A percentile compares a stretch with the other conserved stretches of the same genome.
phyloP scores from a whole-genome alignment of 441 rosid species.

The Manihot esculenta region DNA sequence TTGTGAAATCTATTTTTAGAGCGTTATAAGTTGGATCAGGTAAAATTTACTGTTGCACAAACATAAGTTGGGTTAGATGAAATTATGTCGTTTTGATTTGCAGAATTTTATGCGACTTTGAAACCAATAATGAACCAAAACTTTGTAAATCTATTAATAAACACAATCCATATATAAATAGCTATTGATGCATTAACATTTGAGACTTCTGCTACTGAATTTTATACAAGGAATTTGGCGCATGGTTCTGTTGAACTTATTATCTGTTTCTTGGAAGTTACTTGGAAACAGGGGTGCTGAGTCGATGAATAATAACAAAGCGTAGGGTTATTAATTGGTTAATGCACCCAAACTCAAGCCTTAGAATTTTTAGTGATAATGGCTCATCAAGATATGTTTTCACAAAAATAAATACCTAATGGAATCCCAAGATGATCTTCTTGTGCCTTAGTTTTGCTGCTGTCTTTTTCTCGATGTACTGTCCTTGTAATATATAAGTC shows the following conservation, averaged over 20 bases:
- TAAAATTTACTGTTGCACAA: neutral
- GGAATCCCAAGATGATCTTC: neutral
- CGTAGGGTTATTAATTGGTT: neutral
- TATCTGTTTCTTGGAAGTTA: neutral
- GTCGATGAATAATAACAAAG: neutral
- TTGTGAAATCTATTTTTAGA: neutral
- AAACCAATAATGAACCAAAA: neutral
- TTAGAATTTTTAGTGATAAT: neutral
- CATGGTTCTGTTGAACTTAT: neutral
- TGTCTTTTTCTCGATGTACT: neutral
- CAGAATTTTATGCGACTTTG: neutral
- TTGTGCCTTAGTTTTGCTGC: neutral
- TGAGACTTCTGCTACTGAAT: neutral
- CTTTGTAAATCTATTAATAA: neutral
- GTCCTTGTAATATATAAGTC: conserved; percentile 10
- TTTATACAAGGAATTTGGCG: neutral
- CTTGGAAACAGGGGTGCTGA: neutral
- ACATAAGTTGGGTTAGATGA: neutral
- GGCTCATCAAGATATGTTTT: neutral
- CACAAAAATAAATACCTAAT: neutral
- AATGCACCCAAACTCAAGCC: neutral
- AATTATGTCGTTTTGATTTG: neutral
- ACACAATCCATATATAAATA: neutral
- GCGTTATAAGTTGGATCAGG: neutral
- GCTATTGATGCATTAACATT: neutral